Base-by-base conservation (phyloP, 306 rosid genomes). In the Pyrus pyrifolia region DNA sequence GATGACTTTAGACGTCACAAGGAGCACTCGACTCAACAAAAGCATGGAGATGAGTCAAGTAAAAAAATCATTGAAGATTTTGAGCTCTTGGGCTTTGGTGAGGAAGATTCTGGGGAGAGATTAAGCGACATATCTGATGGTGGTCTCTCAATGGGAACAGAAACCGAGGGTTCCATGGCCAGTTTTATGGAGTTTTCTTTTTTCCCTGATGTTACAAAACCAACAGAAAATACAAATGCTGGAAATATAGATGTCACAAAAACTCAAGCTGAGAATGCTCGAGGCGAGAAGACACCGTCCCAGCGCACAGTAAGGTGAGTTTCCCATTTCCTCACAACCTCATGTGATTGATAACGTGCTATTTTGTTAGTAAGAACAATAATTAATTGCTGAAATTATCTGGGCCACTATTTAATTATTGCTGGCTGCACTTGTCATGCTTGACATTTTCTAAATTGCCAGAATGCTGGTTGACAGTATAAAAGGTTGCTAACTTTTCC, bases 71-170 rank as follows among this genome's bases (percentile, higher is more conserved):
- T 76, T 57, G 99, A 92, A 46, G 99, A 96, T 82, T 69, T 85
- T 74, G 99, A 92, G 44, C 98, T 96, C 71, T 75, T 93, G 71
- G 84, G 96, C 72, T 92, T 96, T 83, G 98, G 96, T 38, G 93
- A 91, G 73, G 99, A 82, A 59, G 98, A 96, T 87, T 86, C 99
- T 10, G 97, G 91, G 71, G 99, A 89, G 92, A 87, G 98, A 81
- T 81, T 96, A 80, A 96, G 99, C 67, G 99, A 96, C 82, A 96
- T 96, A 84, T 96, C 99, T 52, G 99, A 96, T 67, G 90, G 99
- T n/a, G 99, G 83, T 76, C 98, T 96, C 71, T 96, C 99, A 51
- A 96, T 96, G 99, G 99, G 99, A 79, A 91, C 99, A 23, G 99
- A 96, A 93, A 96, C 99, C 21, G 99, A 96, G 21, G 97, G 93